These are phyloP conservation scores for Dactylorhiza incarnata DNA, from an alignment of 106 monocot genomes.

Conservation along the genomic window DNA sequence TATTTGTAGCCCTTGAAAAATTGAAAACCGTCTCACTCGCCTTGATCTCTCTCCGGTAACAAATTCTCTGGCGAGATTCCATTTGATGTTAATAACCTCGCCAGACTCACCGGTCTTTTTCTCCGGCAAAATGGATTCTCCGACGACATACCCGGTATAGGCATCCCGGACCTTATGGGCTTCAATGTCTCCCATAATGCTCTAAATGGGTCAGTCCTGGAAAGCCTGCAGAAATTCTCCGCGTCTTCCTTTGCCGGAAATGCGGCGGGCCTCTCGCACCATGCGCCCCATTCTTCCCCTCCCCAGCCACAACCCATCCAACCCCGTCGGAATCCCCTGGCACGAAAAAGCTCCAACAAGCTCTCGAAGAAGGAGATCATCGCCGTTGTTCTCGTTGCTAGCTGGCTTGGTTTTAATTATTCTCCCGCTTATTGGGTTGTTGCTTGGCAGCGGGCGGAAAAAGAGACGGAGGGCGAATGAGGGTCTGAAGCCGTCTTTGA, in stretches of 20 bases:
- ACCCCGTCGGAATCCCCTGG: constrained; percentile 1
- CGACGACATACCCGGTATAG: constrained; percentile 47
- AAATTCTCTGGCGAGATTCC: constrained; percentile 52
- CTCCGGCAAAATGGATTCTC: constrained; percentile 47
- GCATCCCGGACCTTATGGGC: constrained; percentile 15
- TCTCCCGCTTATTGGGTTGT: constrained; percentile 8
- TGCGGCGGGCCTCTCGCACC: constrained; percentile 35
- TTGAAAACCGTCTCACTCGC: constrained; percentile 26
- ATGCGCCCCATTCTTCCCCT: constrained; percentile 22
- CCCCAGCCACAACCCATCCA: constrained; percentile 21
- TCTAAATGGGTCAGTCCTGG: constrained; percentile 49
- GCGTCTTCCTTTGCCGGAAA: constrained; percentile 29
- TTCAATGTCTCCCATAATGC: constrained; percentile 75
- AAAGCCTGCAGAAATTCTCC: constrained; percentile 23
- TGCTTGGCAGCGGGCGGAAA: neutral
- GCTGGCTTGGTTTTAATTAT: constrained; percentile 11
- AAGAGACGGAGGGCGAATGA: neutral
- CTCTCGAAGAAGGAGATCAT: constrained; percentile 37
- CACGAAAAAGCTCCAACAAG: constrained; percentile 9
- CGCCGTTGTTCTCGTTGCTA: constrained; percentile 27
- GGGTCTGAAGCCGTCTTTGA: neutral
- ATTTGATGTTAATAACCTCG: constrained; percentile 53
- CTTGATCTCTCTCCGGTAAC: constrained; percentile 63
- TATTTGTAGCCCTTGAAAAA: too few relatives aligned
- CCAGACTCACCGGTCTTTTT: constrained; percentile 29